phyloP scores from a whole-genome alignment of 2,329 filamentous ascomycete genomes.

The Sclerotiophoma versabilis region DNA sequence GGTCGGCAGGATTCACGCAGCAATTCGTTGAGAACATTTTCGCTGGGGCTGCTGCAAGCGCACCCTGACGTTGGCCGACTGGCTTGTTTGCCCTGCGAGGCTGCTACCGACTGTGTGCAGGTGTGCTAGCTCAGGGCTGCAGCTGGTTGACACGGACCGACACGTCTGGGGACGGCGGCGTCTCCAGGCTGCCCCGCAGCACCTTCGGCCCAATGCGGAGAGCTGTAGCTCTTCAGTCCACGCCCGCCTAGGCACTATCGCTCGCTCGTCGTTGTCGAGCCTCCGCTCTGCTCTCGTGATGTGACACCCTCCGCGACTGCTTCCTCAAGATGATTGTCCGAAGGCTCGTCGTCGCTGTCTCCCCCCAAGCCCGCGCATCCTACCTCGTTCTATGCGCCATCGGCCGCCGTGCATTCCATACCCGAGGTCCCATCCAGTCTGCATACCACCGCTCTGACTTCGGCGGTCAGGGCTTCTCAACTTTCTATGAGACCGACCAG shows the following conservation, averaged over 20 bases:
- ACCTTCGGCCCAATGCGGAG: slow-evolving; percentile 34
- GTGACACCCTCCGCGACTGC: slow-evolving; percentile 19
- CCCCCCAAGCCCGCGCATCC: slow-evolving; percentile 51
- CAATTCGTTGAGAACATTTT: slow-evolving; percentile 20
- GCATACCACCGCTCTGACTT: slow-evolving; percentile 69
- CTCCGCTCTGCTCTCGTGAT: slow-evolving; percentile 23
- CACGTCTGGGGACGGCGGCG: slow-evolving; percentile 7
- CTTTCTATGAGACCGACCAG: slow-evolving; percentile 67
- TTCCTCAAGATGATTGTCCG: slow-evolving; percentile 31
- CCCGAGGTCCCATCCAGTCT: slow-evolving; percentile 46
- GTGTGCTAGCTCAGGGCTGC: too few species aligned
- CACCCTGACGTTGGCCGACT: background rate
- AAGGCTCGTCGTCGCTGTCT: slow-evolving; percentile 40
- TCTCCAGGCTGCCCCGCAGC: slow-evolving; percentile 11
- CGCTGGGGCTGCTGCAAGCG: slow-evolving; percentile 4
- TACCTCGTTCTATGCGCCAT: slow-evolving; percentile 48
- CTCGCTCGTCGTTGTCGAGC: slow-evolving; percentile 19
- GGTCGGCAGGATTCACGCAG: slow-evolving; percentile 28
- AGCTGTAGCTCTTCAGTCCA: slow-evolving; percentile 27
- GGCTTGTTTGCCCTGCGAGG: slow-evolving; percentile 5
- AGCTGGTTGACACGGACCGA: slow-evolving; percentile 10
- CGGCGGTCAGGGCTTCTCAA: slow-evolving; percentile 66
- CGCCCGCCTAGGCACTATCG: slow-evolving; percentile 10
- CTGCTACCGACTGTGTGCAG: slow-evolving; percentile 1
- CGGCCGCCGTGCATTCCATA: slow-evolving; percentile 43